These are phyloP conservation scores for Ammopiptanthus mongolicus DNA, from an alignment of 306 rosid genomes.

Conservation along the genomic window DNA sequence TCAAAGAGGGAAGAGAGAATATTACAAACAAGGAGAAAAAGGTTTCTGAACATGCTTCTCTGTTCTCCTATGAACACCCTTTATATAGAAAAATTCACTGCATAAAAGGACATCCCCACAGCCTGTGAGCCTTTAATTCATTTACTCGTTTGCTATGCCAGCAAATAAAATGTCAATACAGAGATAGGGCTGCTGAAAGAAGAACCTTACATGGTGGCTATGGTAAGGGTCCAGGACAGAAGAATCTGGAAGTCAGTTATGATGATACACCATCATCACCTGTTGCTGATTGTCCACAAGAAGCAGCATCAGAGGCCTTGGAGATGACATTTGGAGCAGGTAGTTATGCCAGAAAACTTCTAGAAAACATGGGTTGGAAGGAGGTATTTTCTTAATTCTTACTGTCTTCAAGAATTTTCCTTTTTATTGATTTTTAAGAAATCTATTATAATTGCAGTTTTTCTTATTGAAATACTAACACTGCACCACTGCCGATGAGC, in stretches of 20 bases:
- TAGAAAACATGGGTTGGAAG: slow-evolving; percentile 86
- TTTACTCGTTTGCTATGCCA: slow-evolving; percentile 30
- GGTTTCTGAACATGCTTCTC: not conserved
- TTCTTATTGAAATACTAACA: not conserved
- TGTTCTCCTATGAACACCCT: not conserved
- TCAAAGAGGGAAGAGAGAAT: not conserved
- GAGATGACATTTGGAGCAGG: slow-evolving; percentile 72
- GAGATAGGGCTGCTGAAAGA: slow-evolving; percentile 91
- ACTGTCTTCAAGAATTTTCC: not conserved
- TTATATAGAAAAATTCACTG: not conserved
- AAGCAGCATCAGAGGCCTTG: slow-evolving; percentile 66
- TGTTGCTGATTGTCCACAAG: slow-evolving; percentile 31
- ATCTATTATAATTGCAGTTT: not conserved
- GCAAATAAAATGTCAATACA: slow-evolving; percentile 44
- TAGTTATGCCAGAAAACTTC: slow-evolving; percentile 71
- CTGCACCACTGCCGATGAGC: not conserved
- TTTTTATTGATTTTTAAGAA: not conserved
- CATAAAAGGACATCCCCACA: not conserved
- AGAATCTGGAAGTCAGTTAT: slow-evolving; percentile 25
- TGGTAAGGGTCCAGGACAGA: slow-evolving; percentile 86
- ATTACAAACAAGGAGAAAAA: not conserved
- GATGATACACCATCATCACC: slow-evolving; percentile 37
- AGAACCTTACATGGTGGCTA: slow-evolving; percentile 77
- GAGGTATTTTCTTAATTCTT: slow-evolving; percentile 50
- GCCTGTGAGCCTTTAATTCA: slow-evolving; percentile 7